A percentile compares a stretch with the other conserved stretches of the same genome.
Evolutionary conservation across 1,284 basidiomycete genomes (phyloP).

Genomic region (Microbotryum lychnidis-dioicae): DNA sequence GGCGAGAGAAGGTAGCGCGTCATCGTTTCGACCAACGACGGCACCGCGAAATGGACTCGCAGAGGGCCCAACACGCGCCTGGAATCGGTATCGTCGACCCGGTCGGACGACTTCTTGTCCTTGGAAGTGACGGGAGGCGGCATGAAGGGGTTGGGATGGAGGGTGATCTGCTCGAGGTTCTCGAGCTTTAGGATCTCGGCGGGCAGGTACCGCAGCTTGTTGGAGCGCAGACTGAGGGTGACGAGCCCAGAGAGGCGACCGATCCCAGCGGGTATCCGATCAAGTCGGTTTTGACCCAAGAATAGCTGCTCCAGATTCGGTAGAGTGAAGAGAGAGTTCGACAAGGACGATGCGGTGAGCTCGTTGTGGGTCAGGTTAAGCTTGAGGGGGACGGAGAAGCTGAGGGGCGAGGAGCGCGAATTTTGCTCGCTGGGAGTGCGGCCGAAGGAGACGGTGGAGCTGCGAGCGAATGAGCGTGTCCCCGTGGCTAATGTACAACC

Average conservation of each 20-base stretch:
- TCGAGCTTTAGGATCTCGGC: constrained; percentile 30
- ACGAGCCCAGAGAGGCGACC: constrained; percentile 23
- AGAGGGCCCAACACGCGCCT: constrained; percentile 18
- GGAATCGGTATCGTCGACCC: not conserved
- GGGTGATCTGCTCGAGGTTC: constrained; percentile 9
- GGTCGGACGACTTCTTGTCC: not conserved
- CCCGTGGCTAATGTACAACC: not conserved
- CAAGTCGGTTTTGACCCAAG: constrained; percentile 25
- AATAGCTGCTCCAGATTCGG: constrained; percentile 23
- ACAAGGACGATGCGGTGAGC: constrained; percentile 22
- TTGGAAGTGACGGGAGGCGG: not conserved
- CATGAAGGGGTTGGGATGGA: constrained; percentile 22
- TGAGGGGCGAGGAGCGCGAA: not conserved
- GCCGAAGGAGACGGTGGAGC: constrained; percentile 11
- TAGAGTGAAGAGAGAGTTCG: constrained; percentile 29
- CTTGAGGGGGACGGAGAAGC: constrained; percentile 16
- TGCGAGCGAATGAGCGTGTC: not conserved
- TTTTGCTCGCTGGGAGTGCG: not conserved
- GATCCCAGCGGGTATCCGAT: constrained; percentile 25
- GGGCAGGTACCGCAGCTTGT: constrained; percentile 27
- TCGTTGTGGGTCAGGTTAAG: constrained; percentile 27
- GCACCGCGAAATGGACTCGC: constrained; percentile 9
- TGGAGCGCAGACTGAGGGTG: constrained; percentile 23
- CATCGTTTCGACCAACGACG: constrained; percentile 17
- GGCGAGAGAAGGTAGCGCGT: constrained; percentile 20